Percentiles rank a stretch among this genome's conserved stretches.
Conservation (phyloP, 2,329 filamentous ascomycete genomes). For the Chaetomium olivaceum region DNA sequence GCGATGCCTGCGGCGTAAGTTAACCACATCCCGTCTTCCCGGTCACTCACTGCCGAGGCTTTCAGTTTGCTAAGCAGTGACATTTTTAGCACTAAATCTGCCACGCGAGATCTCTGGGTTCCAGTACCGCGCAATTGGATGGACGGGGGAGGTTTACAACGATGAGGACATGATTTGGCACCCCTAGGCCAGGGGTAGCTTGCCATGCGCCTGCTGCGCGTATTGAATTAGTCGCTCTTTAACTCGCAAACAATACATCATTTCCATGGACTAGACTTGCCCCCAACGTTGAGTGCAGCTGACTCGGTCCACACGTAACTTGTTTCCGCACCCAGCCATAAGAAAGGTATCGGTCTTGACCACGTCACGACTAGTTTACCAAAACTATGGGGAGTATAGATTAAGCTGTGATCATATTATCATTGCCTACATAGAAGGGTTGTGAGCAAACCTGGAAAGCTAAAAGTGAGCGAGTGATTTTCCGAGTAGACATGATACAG, state of each 20-base stretch:
- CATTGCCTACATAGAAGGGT: too few species aligned
- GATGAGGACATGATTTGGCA: not conserved
- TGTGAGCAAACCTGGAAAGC: too few species aligned
- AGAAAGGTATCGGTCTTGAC: too few species aligned
- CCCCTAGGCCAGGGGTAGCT: not conserved
- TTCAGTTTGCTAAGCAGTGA: not conserved
- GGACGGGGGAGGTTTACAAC: not conserved
- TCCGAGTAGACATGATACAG: not conserved
- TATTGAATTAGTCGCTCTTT: not conserved
- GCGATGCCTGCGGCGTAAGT: not conserved
- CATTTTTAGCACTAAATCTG: not conserved
- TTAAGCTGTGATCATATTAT: too few species aligned
- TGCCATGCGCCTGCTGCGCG: not conserved
- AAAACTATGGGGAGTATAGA: too few species aligned
- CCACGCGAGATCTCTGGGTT: not conserved
- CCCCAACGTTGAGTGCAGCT: not conserved
- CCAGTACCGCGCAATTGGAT: not conserved
- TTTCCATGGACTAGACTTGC: not conserved
- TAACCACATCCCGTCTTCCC: not conserved
- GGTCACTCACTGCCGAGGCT: not conserved
- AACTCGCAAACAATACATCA: not conserved
- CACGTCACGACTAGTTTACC: too few species aligned
- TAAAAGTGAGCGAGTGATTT: not conserved
- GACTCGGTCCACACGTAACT: not conserved
- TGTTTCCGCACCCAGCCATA: not conserved